phyloP scores from a whole-genome alignment of 805 yeast genomes.

The Sugiyamaella marilandica region DNA sequence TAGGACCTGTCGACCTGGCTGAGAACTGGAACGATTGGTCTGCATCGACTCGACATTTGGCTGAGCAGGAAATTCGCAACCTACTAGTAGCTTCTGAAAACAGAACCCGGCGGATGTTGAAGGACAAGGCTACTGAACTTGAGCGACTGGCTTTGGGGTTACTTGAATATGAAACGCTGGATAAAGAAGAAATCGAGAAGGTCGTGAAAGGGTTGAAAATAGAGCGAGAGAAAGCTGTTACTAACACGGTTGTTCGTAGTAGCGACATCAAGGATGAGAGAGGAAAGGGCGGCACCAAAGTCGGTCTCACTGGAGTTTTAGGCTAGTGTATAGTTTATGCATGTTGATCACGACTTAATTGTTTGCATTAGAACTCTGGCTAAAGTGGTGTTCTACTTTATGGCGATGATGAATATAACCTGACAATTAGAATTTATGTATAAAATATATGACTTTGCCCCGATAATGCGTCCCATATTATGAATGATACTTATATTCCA shows the following conservation, averaged over 20 bases:
- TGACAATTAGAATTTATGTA: too few relatives aligned
- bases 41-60: constrained; percentile 76
- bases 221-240: constrained; percentile 59
- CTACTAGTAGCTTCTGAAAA: constrained; percentile 70
- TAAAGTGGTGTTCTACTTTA: too few relatives aligned
- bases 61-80: constrained; percentile 86
- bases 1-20: constrained; percentile 86
- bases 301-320: constrained; percentile 3
- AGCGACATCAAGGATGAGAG: constrained; percentile 31
- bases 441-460: too few relatives aligned
- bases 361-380: too few relatives aligned
- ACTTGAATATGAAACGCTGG: constrained; percentile 91
- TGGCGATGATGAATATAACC: too few relatives aligned
- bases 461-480: too few relatives aligned
- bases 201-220: constrained; percentile 76
- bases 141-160: constrained; percentile 88
- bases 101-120: constrained; percentile 67
- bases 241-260: constrained; percentile 68
- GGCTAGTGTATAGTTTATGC: neutral
- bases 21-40: constrained; percentile 97
- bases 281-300: constrained; percentile 15
- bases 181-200: constrained; percentile 82
- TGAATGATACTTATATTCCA: too few relatives aligned
- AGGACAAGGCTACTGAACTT: constrained; percentile 61
- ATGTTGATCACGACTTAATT: too few relatives aligned